A percentile compares a stretch with the other conserved stretches of the same genome.
phyloP scores from a whole-genome alignment of 768 basidiomycete species.

The Phlebiopsis gigantea region DNA sequence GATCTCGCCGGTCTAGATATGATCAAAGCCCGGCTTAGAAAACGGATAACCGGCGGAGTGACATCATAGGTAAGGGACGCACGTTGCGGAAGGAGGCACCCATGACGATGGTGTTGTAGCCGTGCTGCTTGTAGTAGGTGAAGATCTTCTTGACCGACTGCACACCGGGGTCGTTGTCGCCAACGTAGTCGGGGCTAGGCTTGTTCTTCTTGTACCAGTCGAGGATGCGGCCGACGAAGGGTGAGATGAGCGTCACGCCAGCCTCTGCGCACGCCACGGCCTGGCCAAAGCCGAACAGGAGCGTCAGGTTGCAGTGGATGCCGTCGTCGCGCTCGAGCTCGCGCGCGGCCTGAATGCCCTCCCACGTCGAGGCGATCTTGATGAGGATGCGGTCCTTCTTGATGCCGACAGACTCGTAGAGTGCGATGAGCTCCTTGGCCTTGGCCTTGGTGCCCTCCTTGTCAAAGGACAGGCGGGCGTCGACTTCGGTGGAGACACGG shows the following conservation, averaged over 20 bases:
- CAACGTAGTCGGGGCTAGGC: constrained; percentile 80
- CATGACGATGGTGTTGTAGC: constrained; percentile 99
- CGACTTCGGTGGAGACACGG: constrained; percentile 98
- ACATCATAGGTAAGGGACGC: constrained; percentile 24
- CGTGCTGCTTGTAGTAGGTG: constrained; percentile 99
- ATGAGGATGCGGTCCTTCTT: constrained; percentile 92
- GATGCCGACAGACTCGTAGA: constrained; percentile 94
- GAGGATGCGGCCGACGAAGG: constrained; percentile 98
- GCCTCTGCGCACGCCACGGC: constrained; percentile 99
- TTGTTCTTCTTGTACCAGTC: constrained; percentile 97
- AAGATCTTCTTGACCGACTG: constrained; percentile 94
- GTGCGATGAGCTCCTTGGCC: constrained; percentile 85
- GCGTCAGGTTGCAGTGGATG: constrained; percentile 99
- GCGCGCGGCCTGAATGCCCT: constrained; percentile 98
- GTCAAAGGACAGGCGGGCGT: constrained; percentile 96
- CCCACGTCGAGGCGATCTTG: constrained; percentile 99
- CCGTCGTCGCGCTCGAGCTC: constrained; percentile 88
- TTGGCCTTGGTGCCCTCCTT: constrained; percentile 89
- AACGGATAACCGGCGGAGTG: background rate
- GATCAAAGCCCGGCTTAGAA: constrained; percentile 6
- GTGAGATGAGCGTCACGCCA: constrained; percentile 96
- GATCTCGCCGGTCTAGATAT: constrained; percentile 77
- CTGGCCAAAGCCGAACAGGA: constrained; percentile 97
- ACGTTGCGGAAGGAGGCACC: constrained; percentile 99
- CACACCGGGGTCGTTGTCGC: constrained; percentile 94